A percentile compares a stretch with the other conserved stretches of the same genome.
Conservation (phyloP, 2,329 filamentous ascomycete genomes). For the Colletotrichum cordylinicola region DNA sequence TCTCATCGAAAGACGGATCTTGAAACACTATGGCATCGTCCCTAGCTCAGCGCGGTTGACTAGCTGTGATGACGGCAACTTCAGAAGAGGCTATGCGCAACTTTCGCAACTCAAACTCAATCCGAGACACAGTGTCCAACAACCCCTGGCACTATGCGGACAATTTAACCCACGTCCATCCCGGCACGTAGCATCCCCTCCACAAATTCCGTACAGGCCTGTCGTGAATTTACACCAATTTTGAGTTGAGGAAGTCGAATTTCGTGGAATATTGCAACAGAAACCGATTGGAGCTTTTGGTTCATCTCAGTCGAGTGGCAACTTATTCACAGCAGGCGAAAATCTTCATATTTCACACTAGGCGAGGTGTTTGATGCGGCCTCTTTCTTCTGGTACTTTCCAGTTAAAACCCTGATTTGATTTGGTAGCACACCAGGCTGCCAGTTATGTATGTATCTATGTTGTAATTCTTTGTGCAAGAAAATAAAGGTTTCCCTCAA, state of each 20-base stretch:
- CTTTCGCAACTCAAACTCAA: not conserved
- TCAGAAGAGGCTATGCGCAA: not conserved
- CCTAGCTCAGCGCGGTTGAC: not conserved
- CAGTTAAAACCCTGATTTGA: fast-evolving
- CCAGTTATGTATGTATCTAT: not conserved
- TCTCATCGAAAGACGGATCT: not conserved
- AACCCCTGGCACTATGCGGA: not conserved
- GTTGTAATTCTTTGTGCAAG: not conserved
- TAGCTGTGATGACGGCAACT: not conserved
- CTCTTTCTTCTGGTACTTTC: not conserved
- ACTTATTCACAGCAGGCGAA: not conserved
- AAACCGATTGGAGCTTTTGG: fast-evolving
- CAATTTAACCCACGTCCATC: not conserved
- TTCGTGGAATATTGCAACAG: fast-evolving
- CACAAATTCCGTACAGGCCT: not conserved
- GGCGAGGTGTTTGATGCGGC: not conserved
- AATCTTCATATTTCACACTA: not conserved
- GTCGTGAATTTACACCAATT: not conserved
- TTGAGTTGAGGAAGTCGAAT: not conserved
- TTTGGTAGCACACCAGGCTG: not conserved
- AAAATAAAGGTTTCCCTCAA: not conserved
- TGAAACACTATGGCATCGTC: not conserved
- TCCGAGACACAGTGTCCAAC: not conserved
- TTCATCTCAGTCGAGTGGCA: not conserved
- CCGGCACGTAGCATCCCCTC: not conserved